Base-by-base conservation (phyloP, 768 basidiomycete species). In the Suillus fuscotomentosus region DNA sequence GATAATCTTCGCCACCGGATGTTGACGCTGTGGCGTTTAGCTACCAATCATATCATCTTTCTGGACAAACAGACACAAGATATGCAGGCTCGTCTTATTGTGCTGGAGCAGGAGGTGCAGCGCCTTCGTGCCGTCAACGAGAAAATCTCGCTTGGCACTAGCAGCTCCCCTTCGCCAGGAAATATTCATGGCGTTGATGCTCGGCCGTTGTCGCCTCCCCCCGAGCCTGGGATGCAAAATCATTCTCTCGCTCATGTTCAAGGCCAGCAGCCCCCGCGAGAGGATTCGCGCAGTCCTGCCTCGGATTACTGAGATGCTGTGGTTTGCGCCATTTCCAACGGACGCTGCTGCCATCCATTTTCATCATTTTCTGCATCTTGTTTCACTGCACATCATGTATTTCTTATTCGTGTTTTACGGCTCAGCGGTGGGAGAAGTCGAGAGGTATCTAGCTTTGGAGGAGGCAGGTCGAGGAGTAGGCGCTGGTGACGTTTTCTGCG, bases 51-150 rank as follows among this genome's bases (percentile, higher is more conserved):
- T 73, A 93, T 94, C 71, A 79, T 85, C 60, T 79, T 81, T 61
- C 82, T 94, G 61, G 91, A 94, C 77, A 86, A 86, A 70, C 79
- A 85, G 48, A 92, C 91, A 72, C 84, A 87, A 67, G 85, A 88
- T 69, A 79, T 94, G 73, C 86, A 88, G 74, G 82, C 82, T 64
- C 88, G 91, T 69, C 83, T 94, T 65, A 79, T 80, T 15, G 77
- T 82, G 34, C 73, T 92, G 54, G 91, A 94, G 71, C 78, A 82
- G 60, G 92, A 94, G 74, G 86, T 92, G 61, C 72, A 82, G 60
- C 80, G 91, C 65, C 84, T 94, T 53, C 87, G 90, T 63, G 80
- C 84, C 9, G 81, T 94, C 68, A 94, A 93, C 75, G 92, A 93
- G 81, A 91, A 91, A 77, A 92, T 94, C 27, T 89, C 91, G 3